Conservation (phyloP, 495 filamentous ascomycete genomes). For the Hypoxylon fragiforme region DNA sequence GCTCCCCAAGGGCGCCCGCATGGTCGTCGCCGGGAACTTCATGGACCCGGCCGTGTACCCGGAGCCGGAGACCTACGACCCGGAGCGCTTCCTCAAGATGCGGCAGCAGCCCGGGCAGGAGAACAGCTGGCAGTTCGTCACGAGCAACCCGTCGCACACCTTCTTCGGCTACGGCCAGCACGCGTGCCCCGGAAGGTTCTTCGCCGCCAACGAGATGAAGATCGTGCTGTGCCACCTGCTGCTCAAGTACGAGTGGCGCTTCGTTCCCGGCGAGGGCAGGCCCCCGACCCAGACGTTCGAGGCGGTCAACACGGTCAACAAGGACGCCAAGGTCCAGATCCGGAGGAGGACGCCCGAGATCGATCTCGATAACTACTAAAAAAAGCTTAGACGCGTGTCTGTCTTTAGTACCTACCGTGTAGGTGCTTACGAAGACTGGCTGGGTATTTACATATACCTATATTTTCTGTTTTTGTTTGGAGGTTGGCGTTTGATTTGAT, state of each 20-base stretch:
- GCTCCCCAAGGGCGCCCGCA: constrained; percentile 53
- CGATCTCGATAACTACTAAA: constrained; percentile 25
- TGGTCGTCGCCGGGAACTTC: constrained; percentile 42
- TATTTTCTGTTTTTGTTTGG: too few species aligned
- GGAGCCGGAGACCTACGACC: constrained; percentile 48
- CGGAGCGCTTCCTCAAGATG: constrained; percentile 51
- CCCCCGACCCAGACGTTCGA: constrained; percentile 35
- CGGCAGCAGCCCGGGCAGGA: constrained; percentile 49
- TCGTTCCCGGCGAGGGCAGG: constrained; percentile 36
- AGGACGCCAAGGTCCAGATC: constrained; percentile 33
- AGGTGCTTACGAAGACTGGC: too few species aligned
- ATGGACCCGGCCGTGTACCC: constrained; percentile 50
- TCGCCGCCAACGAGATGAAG: constrained; percentile 54
- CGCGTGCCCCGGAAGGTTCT: constrained; percentile 57
- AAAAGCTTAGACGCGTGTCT: too few species aligned
- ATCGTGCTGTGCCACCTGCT: constrained; percentile 47
- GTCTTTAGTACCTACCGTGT: too few species aligned
- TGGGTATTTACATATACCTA: too few species aligned
- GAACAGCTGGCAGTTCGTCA: constrained; percentile 51
- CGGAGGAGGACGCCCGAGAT: constrained; percentile 34
- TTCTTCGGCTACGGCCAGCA: constrained; percentile 56
- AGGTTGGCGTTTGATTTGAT: too few species aligned
- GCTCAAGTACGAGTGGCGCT: constrained; percentile 52
- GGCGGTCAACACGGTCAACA: constrained; percentile 13
- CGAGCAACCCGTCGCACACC: constrained; percentile 47